phyloP scores from a whole-genome alignment of 495 filamentous ascomycete species.

The Penicillium steckii region DNA sequence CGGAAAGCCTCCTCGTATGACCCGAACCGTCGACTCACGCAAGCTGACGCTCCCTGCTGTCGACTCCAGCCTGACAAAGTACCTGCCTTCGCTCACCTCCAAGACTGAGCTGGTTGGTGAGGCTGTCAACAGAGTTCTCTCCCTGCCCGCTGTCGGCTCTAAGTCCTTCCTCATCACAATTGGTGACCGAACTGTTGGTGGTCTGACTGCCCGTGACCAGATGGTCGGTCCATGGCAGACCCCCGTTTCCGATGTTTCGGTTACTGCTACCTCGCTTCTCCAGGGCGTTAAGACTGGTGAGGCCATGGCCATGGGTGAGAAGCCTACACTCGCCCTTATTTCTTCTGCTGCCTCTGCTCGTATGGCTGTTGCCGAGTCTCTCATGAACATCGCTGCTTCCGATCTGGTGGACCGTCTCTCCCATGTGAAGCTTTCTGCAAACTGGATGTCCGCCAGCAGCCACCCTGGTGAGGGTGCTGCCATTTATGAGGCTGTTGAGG shows the following conservation, averaged over 20 bases:
- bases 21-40: constrained; percentile 72
- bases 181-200: constrained; percentile 87
- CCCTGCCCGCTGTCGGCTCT: constrained; percentile 84
- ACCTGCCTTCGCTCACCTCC: constrained; percentile 58
- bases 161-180: constrained; percentile 98
- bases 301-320: constrained; percentile 97
- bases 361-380: constrained; percentile 93
- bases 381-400: constrained; percentile 89
- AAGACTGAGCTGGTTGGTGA: constrained; percentile 65
- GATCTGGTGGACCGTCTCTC: constrained; percentile 74
- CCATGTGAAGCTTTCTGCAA: constrained; percentile 84
- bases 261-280: constrained; percentile 79
- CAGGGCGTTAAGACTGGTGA: constrained; percentile 77
- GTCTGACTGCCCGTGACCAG: constrained; percentile 84
- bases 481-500: constrained; percentile 91
- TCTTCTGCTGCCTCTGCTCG: constrained; percentile 89
- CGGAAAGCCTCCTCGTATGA: constrained; percentile 84
- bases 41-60: constrained; percentile 69
- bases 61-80: constrained; percentile 62
- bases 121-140: constrained; percentile 77
- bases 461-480: constrained; percentile 93
- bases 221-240: constrained; percentile 97
- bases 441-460: constrained; percentile 97
- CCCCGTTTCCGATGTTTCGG: constrained; percentile 91
- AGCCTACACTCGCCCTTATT: constrained; percentile 85